Evolutionary conservation across 129 eudicot species (phyloP).

Genomic region (Chrysanthemum seticuspe): DNA sequence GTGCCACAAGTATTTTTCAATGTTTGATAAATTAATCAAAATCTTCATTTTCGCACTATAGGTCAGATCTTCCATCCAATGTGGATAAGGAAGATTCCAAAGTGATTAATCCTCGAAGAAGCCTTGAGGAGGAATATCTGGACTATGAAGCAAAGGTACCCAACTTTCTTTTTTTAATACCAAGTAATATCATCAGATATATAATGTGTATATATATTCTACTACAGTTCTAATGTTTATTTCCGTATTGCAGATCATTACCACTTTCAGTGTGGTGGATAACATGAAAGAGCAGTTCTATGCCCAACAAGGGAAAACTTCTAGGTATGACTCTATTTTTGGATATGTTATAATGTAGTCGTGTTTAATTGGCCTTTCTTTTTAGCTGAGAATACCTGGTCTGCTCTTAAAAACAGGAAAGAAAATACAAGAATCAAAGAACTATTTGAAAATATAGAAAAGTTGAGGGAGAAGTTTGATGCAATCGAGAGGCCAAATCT

Average conservation of each 20-base stretch:
- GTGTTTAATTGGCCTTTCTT: neutral
- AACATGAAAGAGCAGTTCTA: conserved; percentile 89
- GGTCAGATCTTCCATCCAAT: conserved; percentile 44
- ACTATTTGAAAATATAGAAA: conserved; percentile 75
- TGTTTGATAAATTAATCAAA: neutral
- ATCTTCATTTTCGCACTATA: conserved; percentile 18
- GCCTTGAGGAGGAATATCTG: conserved; percentile 95
- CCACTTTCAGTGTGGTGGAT: conserved; percentile 94
- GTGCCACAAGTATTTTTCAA: conserved; percentile 10
- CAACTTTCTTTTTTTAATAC: no score
- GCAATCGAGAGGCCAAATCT: conserved; percentile 79
- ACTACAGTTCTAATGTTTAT: neutral
- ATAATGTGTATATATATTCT: neutral
- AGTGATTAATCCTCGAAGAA: conserved; percentile 58
- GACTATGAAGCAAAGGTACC: conserved; percentile 88
- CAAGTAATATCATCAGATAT: neutral
- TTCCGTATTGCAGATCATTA: conserved; percentile 55
- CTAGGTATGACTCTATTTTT: conserved; percentile 49
- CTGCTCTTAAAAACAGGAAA: conserved; percentile 46
- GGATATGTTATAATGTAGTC: neutral
- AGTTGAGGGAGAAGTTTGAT: conserved; percentile 78
- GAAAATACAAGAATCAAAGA: conserved; percentile 69
- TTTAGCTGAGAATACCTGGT: neutral
- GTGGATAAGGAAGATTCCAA: conserved; percentile 51
- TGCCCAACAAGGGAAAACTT: conserved; percentile 55